A percentile compares a stretch with the other conserved stretches of the same genome.
Conservation (phyloP, 257 asterid species). For the Oldenlandia corymbosa region DNA sequence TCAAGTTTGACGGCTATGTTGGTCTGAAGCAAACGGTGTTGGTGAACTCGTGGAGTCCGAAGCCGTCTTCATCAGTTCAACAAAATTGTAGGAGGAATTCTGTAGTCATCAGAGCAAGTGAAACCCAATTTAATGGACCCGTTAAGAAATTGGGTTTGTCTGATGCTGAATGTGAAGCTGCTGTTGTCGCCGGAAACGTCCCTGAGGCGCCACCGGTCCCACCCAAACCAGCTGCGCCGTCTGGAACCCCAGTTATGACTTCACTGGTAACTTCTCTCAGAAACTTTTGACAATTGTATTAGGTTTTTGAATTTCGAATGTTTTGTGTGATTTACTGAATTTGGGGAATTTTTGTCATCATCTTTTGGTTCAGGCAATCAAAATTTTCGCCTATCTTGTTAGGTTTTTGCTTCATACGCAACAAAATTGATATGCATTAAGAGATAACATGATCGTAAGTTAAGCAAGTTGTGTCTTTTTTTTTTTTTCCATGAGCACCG, state of each 20-base stretch:
- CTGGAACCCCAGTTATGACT: constrained; percentile 59
- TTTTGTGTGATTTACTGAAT: neutral
- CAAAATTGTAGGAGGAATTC: constrained; percentile 17
- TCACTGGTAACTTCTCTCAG: constrained; percentile 56
- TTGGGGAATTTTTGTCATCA: neutral
- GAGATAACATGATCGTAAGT: no score
- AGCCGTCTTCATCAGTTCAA: constrained; percentile 2
- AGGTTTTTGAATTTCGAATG: neutral
- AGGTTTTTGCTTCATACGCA: no score
- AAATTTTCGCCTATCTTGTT: no score
- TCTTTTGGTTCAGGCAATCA: no score
- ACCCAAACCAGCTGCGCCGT: constrained; percentile 63
- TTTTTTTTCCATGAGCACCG: no score
- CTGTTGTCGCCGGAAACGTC: constrained; percentile 68
- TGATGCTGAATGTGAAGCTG: constrained; percentile 79
- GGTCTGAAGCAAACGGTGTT: constrained; percentile 31
- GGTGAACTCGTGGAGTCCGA: neutral
- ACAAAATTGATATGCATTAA: no score
- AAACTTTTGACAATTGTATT: neutral
- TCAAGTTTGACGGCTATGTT: constrained; percentile 36
- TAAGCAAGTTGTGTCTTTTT: no score
- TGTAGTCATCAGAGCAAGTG: constrained; percentile 39
- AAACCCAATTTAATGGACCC: constrained; percentile 28
- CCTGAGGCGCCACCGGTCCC: constrained; percentile 92
- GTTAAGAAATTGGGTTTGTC: constrained; percentile 48